Base-by-base conservation (phyloP, 345 rosid genomes). In the Excoecaria cochinchinensis region DNA sequence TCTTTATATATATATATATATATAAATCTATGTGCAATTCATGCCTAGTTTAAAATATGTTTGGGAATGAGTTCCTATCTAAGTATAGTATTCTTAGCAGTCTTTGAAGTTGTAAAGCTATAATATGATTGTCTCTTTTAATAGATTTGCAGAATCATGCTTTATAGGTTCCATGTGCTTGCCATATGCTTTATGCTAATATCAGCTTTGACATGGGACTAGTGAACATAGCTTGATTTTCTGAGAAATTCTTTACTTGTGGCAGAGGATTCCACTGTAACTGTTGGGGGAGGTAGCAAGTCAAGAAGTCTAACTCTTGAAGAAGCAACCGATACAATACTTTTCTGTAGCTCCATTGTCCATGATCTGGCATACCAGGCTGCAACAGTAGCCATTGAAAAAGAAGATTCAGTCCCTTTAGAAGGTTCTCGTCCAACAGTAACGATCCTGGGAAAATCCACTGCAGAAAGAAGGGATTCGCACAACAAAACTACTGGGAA, bases 271-370 rank as follows among this genome's bases (percentile, higher is more conserved):
- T 91, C 97, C 65, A 89, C 89, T 16, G 85, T 91, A 8, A 67
- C 84, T 84, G 87, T 92, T 76, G 82, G 47, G 38, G 84, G 76
- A 72, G 85, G 91, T 82, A 93, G 84, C 64, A 91, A 86, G 82
- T 84, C 82, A 63, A 95, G 88, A 81, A 91, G 98, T 93, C 88
- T 90, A 67, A 93, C 97, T 11, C 96, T 90, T 12, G 98, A 95
- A 85, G 99, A 95, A 87, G 99, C 97, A 70, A 90, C 98, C 0
- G 97, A 89, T 70, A 84, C 98, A 19, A 91, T 93, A 78, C 97
- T 93, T 55, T 90, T 95, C 82, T 93, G 99, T 84, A 91, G 97
- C 82, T 93, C 99, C 77, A 89, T 95, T 51, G 94, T 95, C 76
- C 97, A 95, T 67, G 97, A 93, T 86, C 58, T 95, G 77, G 97